These are phyloP conservation scores for Diaporthe ilicicola DNA, from an alignment of 2,329 filamentous ascomycete species.

Conservation along the genomic window DNA sequence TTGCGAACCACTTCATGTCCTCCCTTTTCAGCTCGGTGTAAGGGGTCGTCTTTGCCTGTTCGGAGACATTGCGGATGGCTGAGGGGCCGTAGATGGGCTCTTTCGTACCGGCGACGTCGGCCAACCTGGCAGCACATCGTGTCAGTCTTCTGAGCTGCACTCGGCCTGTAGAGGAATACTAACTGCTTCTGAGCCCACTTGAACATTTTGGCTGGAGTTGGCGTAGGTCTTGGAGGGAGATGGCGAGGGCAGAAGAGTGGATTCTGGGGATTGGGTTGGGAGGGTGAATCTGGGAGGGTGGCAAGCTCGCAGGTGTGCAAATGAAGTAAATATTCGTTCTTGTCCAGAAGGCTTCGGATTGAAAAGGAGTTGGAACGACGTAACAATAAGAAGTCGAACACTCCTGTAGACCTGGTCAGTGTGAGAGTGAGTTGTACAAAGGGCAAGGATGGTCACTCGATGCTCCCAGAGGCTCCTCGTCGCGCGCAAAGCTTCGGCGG, in stretches of 20 bases:
- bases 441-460: constrained; percentile 27
- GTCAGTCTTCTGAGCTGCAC: constrained; percentile 33
- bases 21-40: constrained; percentile 82
- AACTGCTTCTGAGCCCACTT: constrained; percentile 35
- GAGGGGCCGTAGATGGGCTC: constrained; percentile 94
- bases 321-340: not conserved
- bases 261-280: not conserved
- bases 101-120: constrained; percentile 90
- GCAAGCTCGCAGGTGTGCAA: not conserved
- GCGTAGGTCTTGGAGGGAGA: not conserved
- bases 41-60: constrained; percentile 79
- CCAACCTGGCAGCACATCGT: constrained; percentile 57
- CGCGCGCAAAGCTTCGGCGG: constrained; percentile 21
- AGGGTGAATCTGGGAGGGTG: not conserved
- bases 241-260: not conserved
- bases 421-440: constrained; percentile 8
- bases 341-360: not conserved
- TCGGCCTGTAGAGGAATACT: not conserved
- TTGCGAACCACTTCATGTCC: constrained; percentile 82
- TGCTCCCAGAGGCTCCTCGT: constrained; percentile 28
- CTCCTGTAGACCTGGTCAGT: constrained; percentile 8
- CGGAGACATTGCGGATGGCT: constrained; percentile 85
- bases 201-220: constrained; percentile 30
- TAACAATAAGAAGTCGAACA: constrained; percentile 9
- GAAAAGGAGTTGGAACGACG: constrained; percentile 14